Percentiles rank a stretch among this genome's conserved stretches.
Conservation (phyloP, 768 basidiomycete species). For the Melanogaster broomeanus region DNA sequence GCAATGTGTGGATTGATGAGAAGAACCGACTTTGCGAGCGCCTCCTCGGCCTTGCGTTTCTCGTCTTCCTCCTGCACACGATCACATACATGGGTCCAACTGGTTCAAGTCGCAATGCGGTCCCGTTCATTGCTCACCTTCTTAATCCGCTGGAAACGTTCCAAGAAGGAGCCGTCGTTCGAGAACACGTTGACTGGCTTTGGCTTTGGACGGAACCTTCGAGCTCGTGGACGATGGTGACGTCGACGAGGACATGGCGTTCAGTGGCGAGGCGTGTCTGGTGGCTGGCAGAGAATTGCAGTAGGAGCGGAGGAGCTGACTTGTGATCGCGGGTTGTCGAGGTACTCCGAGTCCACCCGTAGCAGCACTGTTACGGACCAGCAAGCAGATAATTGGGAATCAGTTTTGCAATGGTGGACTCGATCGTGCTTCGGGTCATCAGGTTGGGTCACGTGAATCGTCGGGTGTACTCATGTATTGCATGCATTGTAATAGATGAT, state of each 20-base stretch:
- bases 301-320: background rate
- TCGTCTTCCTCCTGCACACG: constrained; percentile 55
- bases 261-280: constrained; percentile 16
- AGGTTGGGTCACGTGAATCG: too few relatives aligned
- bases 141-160: constrained; percentile 59
- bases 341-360: too few relatives aligned
- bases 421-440: too few relatives aligned
- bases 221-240: constrained; percentile 18
- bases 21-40: constrained; percentile 46
- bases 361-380: too few relatives aligned
- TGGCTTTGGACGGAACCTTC: constrained; percentile 29
- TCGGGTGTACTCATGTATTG: too few relatives aligned
- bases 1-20: background rate
- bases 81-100: background rate
- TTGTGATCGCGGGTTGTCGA: background rate
- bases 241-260: constrained; percentile 21
- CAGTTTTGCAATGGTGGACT: too few relatives aligned
- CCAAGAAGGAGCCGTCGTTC: constrained; percentile 69
- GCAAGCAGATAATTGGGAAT: too few relatives aligned
- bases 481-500: too few relatives aligned
- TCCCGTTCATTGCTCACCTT: constrained; percentile 39
- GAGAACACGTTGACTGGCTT: constrained; percentile 65
- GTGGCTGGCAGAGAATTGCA: constrained; percentile 1
- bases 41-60: constrained; percentile 54
- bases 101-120: background rate